phyloP scores from a whole-genome alignment of 805 yeast species.

The baker's yeast (Saccharomyces cerevisiae) region DNA sequence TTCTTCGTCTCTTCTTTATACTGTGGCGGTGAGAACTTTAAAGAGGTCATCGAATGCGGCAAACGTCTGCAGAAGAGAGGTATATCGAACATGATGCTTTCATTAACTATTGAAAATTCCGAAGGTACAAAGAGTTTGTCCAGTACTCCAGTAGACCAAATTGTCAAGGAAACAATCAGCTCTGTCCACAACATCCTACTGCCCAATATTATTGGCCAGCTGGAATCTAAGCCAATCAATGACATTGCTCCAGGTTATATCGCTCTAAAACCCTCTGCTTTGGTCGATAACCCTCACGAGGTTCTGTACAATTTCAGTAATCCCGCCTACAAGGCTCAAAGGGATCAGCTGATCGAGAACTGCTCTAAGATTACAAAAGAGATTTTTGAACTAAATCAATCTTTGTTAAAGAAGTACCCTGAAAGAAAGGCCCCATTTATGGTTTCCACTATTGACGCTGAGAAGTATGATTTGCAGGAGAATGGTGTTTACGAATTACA shows the following conservation, averaged over 20 bases:
- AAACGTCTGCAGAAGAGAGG: slow-evolving; percentile 59
- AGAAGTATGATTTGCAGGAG: slow-evolving; percentile 75
- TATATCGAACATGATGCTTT: slow-evolving; percentile 89
- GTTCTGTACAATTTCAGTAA: slow-evolving; percentile 55
- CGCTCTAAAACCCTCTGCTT: slow-evolving; percentile 89
- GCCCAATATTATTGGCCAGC: slow-evolving; percentile 61
- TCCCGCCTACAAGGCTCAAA: slow-evolving; percentile 45
- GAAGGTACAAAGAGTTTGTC: slow-evolving; percentile 61
- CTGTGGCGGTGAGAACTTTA: slow-evolving; percentile 80
- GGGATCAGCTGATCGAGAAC: slow-evolving; percentile 53
- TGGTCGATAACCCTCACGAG: slow-evolving; percentile 66
- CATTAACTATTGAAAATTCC: slow-evolving; percentile 87
- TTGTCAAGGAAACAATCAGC: slow-evolving; percentile 53
- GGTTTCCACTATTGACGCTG: slow-evolving; percentile 83
- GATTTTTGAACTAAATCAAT: slow-evolving; percentile 44
- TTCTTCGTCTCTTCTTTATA: slow-evolving; percentile 71
- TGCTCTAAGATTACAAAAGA: slow-evolving; percentile 57
- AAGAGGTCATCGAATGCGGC: slow-evolving; percentile 67
- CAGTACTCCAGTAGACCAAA: slow-evolving; percentile 36
- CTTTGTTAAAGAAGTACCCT: slow-evolving; percentile 46
- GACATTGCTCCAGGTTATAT: slow-evolving; percentile 83
- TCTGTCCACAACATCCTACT: slow-evolving; percentile 61
- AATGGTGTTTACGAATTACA: slow-evolving; percentile 83
- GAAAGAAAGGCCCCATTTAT: slow-evolving; percentile 63
- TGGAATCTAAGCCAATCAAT: slow-evolving; percentile 39